phyloP scores from a whole-genome alignment of 1,139 yeast genomes.

The Hansenula sp. region DNA sequence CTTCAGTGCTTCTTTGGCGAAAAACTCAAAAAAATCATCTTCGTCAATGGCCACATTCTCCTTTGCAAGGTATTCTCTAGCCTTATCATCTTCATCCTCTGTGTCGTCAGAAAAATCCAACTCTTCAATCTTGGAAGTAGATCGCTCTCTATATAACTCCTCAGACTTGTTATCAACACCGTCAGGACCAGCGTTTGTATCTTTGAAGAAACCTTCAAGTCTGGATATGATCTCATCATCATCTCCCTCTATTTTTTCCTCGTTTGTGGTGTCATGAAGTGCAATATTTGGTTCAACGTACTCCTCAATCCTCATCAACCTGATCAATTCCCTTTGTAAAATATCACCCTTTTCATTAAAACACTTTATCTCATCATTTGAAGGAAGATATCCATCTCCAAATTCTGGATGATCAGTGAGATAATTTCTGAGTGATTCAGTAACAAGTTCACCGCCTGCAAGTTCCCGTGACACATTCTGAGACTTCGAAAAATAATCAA shows the following conservation, averaged over 20 bases:
- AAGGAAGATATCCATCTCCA: slow-evolving; percentile 1
- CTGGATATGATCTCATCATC: slow-evolving; percentile 22
- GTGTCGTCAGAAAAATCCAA: slow-evolving; percentile 11
- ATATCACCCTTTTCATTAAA: slow-evolving; percentile 15
- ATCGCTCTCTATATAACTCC: slow-evolving; percentile 3
- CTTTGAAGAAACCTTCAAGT: slow-evolving; percentile 24
- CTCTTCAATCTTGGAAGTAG: not conserved
- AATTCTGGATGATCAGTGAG: not conserved
- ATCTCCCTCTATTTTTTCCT: not conserved
- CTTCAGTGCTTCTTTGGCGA: slow-evolving; percentile 48
- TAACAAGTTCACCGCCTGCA: slow-evolving; percentile 10
- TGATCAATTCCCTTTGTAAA: slow-evolving; percentile 16
- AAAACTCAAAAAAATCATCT: slow-evolving; percentile 62
- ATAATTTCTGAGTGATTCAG: slow-evolving; percentile 2
- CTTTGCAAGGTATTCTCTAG: slow-evolving; percentile 22
- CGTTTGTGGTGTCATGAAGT: slow-evolving; percentile 7
- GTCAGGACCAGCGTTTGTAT: slow-evolving; percentile 25
- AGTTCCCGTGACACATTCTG: not conserved
- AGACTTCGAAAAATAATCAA: slow-evolving; percentile 10
- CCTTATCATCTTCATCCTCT: slow-evolving; percentile 21
- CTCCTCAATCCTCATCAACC: slow-evolving; percentile 12
- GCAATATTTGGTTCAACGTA: slow-evolving; percentile 12
- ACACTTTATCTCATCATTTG: slow-evolving; percentile 11
- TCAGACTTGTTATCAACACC: slow-evolving; percentile 22
- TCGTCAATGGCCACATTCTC: slow-evolving; percentile 45